Percentiles rank a stretch among this genome's conserved stretches.
These are phyloP conservation scores for Neltuma alba DNA, from an alignment of 306 rosid species.

Conservation along the genomic window DNA sequence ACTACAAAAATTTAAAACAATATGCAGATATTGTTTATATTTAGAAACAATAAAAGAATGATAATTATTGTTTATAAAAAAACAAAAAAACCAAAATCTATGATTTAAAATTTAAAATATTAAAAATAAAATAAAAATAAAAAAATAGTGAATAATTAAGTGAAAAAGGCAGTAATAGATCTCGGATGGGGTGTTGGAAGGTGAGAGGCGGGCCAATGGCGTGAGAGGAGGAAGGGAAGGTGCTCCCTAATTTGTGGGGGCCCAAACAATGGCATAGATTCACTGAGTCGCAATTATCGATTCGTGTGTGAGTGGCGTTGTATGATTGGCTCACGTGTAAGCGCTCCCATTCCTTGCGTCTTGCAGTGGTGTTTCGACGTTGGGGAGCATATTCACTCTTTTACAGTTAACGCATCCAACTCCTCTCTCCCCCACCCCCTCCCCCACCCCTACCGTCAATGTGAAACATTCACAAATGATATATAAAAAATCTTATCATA, in stretches of 20 bases:
- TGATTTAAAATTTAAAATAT: too few species aligned
- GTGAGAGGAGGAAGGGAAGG: not conserved
- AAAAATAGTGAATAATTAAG: not conserved
- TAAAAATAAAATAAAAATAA: too few species aligned
- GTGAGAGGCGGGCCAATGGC: not conserved
- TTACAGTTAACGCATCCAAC: not conserved
- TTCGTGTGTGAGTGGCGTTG: conserved; percentile 25
- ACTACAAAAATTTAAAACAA: too few species aligned
- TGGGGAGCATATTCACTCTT: conserved; percentile 49
- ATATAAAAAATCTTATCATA: too few species aligned
- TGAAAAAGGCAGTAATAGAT: not conserved
- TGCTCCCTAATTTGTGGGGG: not conserved
- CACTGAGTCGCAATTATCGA: conserved; percentile 10
- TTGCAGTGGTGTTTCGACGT: conserved; percentile 35
- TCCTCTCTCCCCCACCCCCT: not conserved
- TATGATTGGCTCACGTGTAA: conserved; percentile 30
- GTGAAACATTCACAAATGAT: too few species aligned
- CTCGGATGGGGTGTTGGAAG: not conserved
- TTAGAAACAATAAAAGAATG: too few species aligned
- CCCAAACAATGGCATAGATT: not conserved
- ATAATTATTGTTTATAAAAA: too few species aligned
- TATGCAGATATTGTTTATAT: too few species aligned
- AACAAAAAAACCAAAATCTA: too few species aligned
- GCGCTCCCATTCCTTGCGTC: not conserved
- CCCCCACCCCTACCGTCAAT: too few species aligned